Evolutionary conservation across 768 basidiomycete genomes (phyloP), one percentile per base, ranked within the genome.

Genomic region (Boletus rubescentipes): DNA sequence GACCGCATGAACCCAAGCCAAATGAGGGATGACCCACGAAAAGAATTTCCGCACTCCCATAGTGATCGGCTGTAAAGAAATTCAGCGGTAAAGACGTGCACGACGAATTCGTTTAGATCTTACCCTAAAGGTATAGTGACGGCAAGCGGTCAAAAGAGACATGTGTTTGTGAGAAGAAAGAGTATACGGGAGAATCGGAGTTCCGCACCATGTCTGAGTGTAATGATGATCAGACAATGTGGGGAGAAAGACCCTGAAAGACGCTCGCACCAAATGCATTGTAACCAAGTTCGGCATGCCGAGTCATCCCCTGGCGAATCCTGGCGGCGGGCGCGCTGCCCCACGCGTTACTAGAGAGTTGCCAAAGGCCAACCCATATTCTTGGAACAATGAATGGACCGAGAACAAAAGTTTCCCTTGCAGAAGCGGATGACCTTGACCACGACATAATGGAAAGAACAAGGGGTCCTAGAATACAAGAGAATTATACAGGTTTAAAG

Each of bases 301-400:
- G 79, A 16, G 67, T 72, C 88, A 93, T 90, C 37, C 80, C 84
- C 57, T 79, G 74, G 48, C 84, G 82, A 53, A 93, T 79, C 62
- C 82, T 84, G 30, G 78, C 61, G 1, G 82, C 81, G 0, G 87
- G 77, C 2, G 87, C 87, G 43, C 80, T 86, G 18, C 91, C 91
- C 91, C 91, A 93, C 3, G 90, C 89, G 46, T 85, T 87, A 64
- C 87, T 87, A 11, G 91, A 91, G 35, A 93, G 80, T 57, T 93
- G 91, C 91, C 91, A 93, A 4, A 93, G 78, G 10, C 89, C 89
- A 8, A 79, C 81, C 85, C 87, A 89, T 49, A 91, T 65, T 50
- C 89, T 81, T 34, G 89, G 84, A 18, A 76, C 77, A 21, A 63
- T 62, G 60, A 82, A 78, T 5, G 80, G 79, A 15, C 87, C 87